phyloP scores from a whole-genome alignment of 345 rosid species.

The Physaria fendleri region DNA sequence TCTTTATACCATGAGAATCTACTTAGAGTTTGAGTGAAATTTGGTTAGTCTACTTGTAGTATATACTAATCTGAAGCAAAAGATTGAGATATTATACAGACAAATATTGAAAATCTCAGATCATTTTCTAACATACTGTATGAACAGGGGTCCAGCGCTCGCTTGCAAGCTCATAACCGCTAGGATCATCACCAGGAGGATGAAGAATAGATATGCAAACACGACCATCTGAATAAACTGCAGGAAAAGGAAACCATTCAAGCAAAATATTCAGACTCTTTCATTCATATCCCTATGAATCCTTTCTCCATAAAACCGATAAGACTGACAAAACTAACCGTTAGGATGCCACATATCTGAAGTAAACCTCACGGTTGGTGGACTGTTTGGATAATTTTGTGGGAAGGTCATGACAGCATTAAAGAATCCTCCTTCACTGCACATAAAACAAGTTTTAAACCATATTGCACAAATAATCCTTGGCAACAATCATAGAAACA shows the following conservation, averaged over 20 bases:
- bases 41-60: not conserved
- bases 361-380: constrained; percentile 83
- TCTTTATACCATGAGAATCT: not conserved
- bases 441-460: not conserved
- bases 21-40: not conserved
- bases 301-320: not conserved
- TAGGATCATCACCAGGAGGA: constrained; percentile 98
- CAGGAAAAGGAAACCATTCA: constrained; percentile 1
- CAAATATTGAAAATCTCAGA: not conserved
- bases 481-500: not conserved
- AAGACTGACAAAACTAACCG: constrained; percentile 38
- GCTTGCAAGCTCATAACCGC: constrained; percentile 95
- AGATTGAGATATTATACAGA: not conserved
- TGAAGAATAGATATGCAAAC: constrained; percentile 98
- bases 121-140: constrained; percentile 46
- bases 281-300: not conserved
- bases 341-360: constrained; percentile 99
- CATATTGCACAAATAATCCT: not conserved
- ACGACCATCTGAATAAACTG: constrained; percentile 88
- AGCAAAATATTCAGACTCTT: not conserved
- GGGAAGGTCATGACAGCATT: constrained; percentile 94
- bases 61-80: not conserved
- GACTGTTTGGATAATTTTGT: constrained; percentile 82
- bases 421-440: constrained; percentile 96
- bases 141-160: constrained; percentile 98